These are phyloP conservation scores for Lactifluus subvellereus DNA, from an alignment of 768 basidiomycete species.

Conservation along the genomic window DNA sequence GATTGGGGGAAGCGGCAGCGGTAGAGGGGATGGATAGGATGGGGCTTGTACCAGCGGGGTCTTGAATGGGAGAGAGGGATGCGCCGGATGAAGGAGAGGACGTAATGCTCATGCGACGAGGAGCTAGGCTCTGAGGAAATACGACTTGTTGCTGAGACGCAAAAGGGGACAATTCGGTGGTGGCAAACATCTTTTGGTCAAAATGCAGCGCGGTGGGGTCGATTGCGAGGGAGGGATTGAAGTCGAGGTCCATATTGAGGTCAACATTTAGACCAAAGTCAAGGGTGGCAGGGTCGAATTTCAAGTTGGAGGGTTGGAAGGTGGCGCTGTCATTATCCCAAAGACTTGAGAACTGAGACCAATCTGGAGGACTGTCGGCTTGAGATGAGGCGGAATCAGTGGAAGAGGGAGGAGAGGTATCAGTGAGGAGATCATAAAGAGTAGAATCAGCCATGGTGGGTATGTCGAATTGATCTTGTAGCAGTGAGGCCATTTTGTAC, in stretches of 20 bases:
- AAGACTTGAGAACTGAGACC: conserved; percentile 25
- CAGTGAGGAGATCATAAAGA: conserved; percentile 5
- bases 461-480: conserved; percentile 8
- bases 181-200: conserved; percentile 32
- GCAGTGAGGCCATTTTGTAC: neutral
- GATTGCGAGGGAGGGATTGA: conserved; percentile 51
- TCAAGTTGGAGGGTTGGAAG: neutral
- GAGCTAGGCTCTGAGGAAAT: conserved; percentile 19
- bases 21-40: conserved; percentile 9
- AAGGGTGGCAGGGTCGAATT: conserved; percentile 32
- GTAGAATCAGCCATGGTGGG: neutral
- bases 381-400: conserved; percentile 14
- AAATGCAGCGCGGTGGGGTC: conserved; percentile 63
- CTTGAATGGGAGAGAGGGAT: conserved; percentile 46
- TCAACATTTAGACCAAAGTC: conserved; percentile 36
- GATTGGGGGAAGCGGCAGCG: conserved; percentile 26
- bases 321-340: conserved; percentile 7
- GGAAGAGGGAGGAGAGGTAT: conserved; percentile 11
- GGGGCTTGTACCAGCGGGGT: conserved; percentile 34
- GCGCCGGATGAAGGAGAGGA: conserved; percentile 53
- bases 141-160: conserved; percentile 21
- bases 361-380: conserved; percentile 23
- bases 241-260: conserved; percentile 55
- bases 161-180: conserved; percentile 7
- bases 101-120: conserved; percentile 47